A percentile compares a stretch with the other conserved stretches of the same genome.
These are phyloP conservation scores for Vaccinium darrowii DNA, from an alignment of 148 eudicot species.

Conservation along the genomic window DNA sequence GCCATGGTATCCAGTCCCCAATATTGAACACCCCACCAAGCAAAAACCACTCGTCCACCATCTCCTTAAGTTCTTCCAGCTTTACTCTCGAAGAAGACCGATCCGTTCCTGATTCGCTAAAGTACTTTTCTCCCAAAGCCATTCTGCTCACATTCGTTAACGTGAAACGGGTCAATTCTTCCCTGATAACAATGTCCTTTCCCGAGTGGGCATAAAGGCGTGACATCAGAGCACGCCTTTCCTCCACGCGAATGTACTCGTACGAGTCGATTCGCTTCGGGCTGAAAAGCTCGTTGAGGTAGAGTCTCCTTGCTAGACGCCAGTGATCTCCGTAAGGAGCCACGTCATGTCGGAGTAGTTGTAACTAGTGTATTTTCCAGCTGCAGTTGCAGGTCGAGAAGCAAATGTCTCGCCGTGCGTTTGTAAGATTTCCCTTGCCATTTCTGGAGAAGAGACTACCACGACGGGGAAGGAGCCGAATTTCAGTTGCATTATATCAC, in stretches of 20 bases:
- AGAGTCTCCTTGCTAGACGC: background rate
- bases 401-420: too few species aligned
- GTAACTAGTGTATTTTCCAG: too few species aligned
- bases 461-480: too few species aligned
- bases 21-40: background rate
- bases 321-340: too few species aligned
- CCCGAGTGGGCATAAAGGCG: background rate
- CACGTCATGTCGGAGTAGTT: too few species aligned
- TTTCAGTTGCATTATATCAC: too few species aligned
- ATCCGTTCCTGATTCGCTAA: background rate
- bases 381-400: too few species aligned
- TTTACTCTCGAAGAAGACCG: background rate
- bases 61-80: background rate
- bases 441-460: too few species aligned
- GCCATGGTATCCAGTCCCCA: constrained; percentile 8
- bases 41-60: background rate
- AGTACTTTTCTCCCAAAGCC: constrained; percentile 1
- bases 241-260: constrained; percentile 1
- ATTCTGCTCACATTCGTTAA: background rate
- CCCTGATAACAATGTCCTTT: background rate
- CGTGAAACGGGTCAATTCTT: background rate
- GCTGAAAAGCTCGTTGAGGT: background rate
- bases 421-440: too few species aligned
- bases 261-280: background rate
- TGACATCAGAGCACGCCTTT: background rate